These are phyloP conservation scores for Senna tora DNA, from an alignment of 306 rosid genomes.

Conservation along the genomic window DNA sequence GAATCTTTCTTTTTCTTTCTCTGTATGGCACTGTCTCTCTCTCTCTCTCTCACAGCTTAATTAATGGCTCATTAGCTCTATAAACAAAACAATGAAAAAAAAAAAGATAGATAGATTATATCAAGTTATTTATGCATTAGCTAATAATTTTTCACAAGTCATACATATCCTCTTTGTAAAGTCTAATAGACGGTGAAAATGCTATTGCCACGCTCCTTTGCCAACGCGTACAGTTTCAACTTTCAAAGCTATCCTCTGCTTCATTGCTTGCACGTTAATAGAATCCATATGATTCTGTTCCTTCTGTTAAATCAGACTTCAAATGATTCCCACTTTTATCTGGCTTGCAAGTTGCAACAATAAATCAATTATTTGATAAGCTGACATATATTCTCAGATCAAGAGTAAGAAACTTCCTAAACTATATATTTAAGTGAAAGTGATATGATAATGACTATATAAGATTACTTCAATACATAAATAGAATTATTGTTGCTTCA, in stretches of 20 bases:
- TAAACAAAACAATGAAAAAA: too few relatives aligned
- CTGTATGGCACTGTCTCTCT: slow-evolving; percentile 19
- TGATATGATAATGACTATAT: neutral
- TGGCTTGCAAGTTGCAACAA: slow-evolving; percentile 18
- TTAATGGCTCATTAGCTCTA: too few relatives aligned
- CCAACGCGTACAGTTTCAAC: slow-evolving; percentile 32
- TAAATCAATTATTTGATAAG: neutral
- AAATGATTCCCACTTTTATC: slow-evolving; percentile 34
- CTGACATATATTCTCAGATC: neutral
- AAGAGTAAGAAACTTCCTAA: neutral
- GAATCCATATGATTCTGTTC: neutral
- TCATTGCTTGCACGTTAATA: slow-evolving; percentile 22
- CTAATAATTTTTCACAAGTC: too few relatives aligned
- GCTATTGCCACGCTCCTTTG: slow-evolving; percentile 22
- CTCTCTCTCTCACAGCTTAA: neutral
- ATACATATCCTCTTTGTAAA: slow-evolving; percentile 38
- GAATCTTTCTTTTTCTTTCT: slow-evolving; percentile 18
- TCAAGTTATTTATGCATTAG: too few relatives aligned
- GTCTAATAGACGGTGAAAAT: slow-evolving; percentile 9
- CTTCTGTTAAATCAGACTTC: neutral
- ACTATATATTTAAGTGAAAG: neutral
- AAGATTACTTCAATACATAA: too few relatives aligned
- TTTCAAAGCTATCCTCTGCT: neutral
- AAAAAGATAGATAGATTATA: too few relatives aligned
- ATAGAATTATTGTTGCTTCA: neutral